Evolutionary conservation across 2,329 filamentous ascomycete genomes (phyloP).

Genomic region (Pochonia chlamydosporia): DNA sequence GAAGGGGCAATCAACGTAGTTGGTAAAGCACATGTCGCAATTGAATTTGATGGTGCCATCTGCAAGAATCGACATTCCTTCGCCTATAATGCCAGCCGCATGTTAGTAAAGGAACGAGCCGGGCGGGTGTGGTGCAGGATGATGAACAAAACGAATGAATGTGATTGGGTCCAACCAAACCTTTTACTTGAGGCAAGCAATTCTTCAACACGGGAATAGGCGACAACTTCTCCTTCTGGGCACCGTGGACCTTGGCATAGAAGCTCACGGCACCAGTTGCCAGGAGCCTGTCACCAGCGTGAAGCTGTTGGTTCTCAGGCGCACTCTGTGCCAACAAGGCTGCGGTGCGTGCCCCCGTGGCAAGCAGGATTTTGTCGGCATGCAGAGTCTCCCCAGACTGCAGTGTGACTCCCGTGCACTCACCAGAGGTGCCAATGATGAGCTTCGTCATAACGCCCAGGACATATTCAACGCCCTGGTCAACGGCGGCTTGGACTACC

Average conservation of each 20-base stretch:
- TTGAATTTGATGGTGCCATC: conserved; percentile 55
- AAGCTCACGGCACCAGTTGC: conserved; percentile 50
- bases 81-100: conserved; percentile 23
- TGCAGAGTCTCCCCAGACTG: conserved; percentile 37
- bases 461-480: conserved; percentile 50
- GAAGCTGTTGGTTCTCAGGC: conserved; percentile 40
- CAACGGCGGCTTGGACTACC: conserved; percentile 45
- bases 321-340: conserved; percentile 46
- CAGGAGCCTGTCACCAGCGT: conserved; percentile 46
- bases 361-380: conserved; percentile 49
- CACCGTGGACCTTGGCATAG: conserved; percentile 30
- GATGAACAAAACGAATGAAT: too few species aligned
- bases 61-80: conserved; percentile 37
- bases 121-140: too few species aligned
- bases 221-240: conserved; percentile 41
- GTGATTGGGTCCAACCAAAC: conserved; percentile 20
- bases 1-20: conserved; percentile 38
- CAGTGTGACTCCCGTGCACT: conserved; percentile 44
- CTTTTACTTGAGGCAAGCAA: conserved; percentile 33
- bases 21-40: conserved; percentile 53
- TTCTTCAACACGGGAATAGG: conserved; percentile 49
- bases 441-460: conserved; percentile 42
- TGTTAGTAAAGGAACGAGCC: too few species aligned
- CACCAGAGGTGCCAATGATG: conserved; percentile 38
- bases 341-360: conserved; percentile 52